Base-by-base conservation (phyloP, 495 filamentous ascomycete species). In the Trichoderma virens region DNA sequence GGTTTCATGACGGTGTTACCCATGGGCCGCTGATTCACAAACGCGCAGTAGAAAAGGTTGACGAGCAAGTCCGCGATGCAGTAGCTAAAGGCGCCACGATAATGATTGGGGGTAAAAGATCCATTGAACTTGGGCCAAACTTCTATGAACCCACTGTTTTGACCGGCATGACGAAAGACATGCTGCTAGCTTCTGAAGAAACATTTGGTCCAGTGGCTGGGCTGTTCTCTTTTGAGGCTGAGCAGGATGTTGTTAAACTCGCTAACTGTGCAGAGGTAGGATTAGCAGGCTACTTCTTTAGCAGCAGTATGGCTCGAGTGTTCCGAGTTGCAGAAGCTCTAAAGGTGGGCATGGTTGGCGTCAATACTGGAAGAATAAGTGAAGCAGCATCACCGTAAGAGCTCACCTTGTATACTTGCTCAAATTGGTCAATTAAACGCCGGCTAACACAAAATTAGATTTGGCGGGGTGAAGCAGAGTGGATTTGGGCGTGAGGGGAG, bases 401-500 rank as follows among this genome's bases (percentile, higher is more conserved):
- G 34, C 34, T 11, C 11, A 5, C 34, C 34, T 35, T 11, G 11
- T 35, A 35, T 35, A 5, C 5, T 5, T 35, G 34, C 5, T 35
- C 11, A 5, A 35, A 5, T 35, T 35, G 5, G 34, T 11, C 5
- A 35, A 35, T 35, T 5, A 35, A 35, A 35, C 5, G 11, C 11
- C 5, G 5, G 34, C 34, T 35, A 35, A 35, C 34, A 35, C 34
- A 11, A 35, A 35, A 35, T n/a, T 35, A 35, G 34, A 35, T 35
- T 91, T 70, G 88, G 88, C 20, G 88, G 83, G 0, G 86, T 90
- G 64, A 91, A 91, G 75, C 85, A 89, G 70, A 85, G 82, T 7
- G 88, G 88, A 0, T 90, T 89, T 69, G 88, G 88, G 14, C 90
- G 90, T 73, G 88, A 90, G 71, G 86, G 83, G 11, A 87, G 87